phyloP scores from a whole-genome alignment of 2,329 filamentous ascomycete species.

The Paramyrothecium sp. region DNA sequence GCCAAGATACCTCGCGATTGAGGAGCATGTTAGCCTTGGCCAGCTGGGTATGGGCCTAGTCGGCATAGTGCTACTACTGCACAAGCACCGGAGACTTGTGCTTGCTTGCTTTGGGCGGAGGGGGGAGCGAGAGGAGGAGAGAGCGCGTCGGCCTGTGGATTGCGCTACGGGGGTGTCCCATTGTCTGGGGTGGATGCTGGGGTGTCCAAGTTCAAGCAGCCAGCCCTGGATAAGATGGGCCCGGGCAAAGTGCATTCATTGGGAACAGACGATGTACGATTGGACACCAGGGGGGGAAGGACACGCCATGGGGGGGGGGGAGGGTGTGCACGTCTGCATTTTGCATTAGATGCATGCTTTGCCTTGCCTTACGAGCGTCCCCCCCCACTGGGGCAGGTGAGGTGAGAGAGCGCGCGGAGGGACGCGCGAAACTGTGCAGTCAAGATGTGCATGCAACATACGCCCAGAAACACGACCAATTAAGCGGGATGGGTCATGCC shows the following conservation, averaged over 20 bases:
- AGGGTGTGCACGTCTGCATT: not conserved
- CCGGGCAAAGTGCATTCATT: not conserved
- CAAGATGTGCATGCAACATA: too few species aligned
- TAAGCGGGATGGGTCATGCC: too few species aligned
- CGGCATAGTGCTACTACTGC: not conserved
- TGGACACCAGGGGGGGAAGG: too few species aligned
- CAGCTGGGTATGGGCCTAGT: not conserved
- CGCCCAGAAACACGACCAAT: not conserved
- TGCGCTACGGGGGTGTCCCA: not conserved
- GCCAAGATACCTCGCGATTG: not conserved
- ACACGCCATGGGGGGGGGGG: too few species aligned
- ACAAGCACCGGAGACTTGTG: not conserved
- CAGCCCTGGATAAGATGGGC: not conserved
- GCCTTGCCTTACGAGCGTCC: not conserved
- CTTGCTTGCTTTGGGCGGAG: not conserved
- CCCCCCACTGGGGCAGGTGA: too few species aligned
- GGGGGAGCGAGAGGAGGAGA: not conserved
- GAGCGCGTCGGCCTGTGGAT: not conserved
- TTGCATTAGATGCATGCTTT: not conserved
- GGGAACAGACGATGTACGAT: not conserved
- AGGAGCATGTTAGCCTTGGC: not conserved
- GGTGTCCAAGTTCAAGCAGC: not conserved
- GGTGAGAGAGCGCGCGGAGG: too few species aligned
- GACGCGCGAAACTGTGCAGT: too few species aligned
- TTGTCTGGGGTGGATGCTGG: not conserved